Percentiles rank a stretch among this genome's conserved stretches.
Evolutionary conservation across 2,329 filamentous ascomycete genomes (phyloP).

Genomic region (Lachnellula arida): DNA sequence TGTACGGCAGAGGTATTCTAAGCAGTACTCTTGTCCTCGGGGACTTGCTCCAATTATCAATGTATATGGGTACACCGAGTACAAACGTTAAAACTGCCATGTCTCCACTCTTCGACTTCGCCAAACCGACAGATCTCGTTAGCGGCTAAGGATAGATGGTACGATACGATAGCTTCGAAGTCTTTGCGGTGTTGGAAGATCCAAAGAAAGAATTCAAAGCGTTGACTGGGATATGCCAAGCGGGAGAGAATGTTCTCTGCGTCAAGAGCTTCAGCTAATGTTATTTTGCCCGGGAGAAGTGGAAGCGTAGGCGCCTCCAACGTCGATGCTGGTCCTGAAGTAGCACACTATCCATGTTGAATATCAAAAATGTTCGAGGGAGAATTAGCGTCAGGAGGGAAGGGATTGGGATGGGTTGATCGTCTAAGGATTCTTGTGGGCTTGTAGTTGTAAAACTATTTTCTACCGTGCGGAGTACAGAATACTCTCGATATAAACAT

Average conservation of each 20-base stretch:
- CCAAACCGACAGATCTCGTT: conserved; percentile 13
- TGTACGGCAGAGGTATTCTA: no score
- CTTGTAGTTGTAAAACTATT: no score
- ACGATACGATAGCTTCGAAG: conserved; percentile 23
- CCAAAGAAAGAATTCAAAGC: conserved; percentile 2
- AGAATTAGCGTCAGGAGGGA: no score
- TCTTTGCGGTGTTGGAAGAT: conserved; percentile 5
- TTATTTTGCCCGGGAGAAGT: conserved; percentile 4
- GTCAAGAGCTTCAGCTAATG: conserved; percentile 3
- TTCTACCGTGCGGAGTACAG: no score
- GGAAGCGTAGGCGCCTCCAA: not conserved
- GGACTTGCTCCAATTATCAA: conserved; percentile 7
- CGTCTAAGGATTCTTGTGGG: no score
- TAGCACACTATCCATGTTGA: no score
- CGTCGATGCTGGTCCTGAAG: no score
- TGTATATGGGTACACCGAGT: conserved; percentile 19
- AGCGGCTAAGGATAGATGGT: conserved; percentile 19
- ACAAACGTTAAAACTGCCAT: conserved; percentile 34
- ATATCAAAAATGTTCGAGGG: no score
- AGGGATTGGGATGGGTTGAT: no score
- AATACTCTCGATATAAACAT: no score
- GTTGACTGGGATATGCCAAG: conserved; percentile 2
- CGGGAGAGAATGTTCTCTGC: conserved; percentile 5
- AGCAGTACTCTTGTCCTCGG: conserved; percentile 15
- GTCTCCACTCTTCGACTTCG: conserved; percentile 26